Base-by-base conservation (phyloP, 306 rosid genomes). In the Trifolium repens region DNA sequence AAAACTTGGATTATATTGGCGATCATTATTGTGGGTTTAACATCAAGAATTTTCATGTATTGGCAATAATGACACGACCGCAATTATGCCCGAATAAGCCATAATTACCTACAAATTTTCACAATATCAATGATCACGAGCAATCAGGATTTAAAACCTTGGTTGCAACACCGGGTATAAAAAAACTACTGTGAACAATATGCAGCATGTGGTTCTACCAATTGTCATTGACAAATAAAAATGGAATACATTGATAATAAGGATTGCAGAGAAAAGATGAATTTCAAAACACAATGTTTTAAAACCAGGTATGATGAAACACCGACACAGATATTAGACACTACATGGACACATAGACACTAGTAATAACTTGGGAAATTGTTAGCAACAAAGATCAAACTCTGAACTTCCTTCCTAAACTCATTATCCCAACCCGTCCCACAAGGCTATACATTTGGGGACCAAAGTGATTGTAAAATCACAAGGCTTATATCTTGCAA, bases 221-320 rank as follows among this genome's bases (percentile, higher is more conserved):
- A 71, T 40, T 16, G 59, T 1, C 57, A 4, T 4, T 24, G 26
- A 64, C 72, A 78, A 40, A 62, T 37, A 62, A 71, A 42, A 64
- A 9, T n/a, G 8, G 49, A 49, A 59, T 4, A 49, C 44, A 59
- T 27, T 42, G 10, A 78, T 39, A 17, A 40, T 65, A 65, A 12
- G n/a, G 65, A 39, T 35, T 34, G 37, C 15, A 52, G 5, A 53
- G 53, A 50, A 75, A 55, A 9, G 16, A 26, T 4, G n/a, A 24
- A 24, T 57, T 57, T 26, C 34, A 26, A 57, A 17, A 76, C 58
- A 13, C 5, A 44, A 14, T 60, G 30, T 71, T 60, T 37, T 57
- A 77, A 68, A 73, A 9, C 44, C 55, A 76, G 11, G 16, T 63
- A 67, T 46, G 44, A 30, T 44, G 50, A 44, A 44, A 3, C 50